A percentile compares a stretch with the other conserved stretches of the same genome.
phyloP scores from a whole-genome alignment of 1,139 yeast species.

The Candida sp. region DNA sequence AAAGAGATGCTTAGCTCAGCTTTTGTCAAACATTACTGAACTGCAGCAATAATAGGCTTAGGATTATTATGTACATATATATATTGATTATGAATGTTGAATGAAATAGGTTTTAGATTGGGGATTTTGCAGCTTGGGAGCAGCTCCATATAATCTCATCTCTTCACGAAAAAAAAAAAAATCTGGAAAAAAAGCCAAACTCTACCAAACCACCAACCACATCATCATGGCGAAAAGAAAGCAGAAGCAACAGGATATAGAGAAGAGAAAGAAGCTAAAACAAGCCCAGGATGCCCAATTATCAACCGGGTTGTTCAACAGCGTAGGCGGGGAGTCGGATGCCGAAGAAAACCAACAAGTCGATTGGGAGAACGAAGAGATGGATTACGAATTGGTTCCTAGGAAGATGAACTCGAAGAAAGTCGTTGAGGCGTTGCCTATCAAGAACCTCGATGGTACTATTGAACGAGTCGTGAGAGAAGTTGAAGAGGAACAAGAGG shows the following conservation, averaged over 20 bases:
- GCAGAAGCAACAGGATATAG: constrained; percentile 46
- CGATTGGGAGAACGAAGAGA: constrained; percentile 66
- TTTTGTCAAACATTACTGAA: constrained; percentile 69
- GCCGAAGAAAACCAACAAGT: constrained; percentile 13
- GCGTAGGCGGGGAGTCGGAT: constrained; percentile 18
- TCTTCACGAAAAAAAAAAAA: constrained; percentile 6
- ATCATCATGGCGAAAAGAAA: constrained; percentile 44
- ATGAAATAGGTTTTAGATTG: not conserved
- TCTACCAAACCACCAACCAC: not conserved
- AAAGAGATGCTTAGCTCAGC: constrained; percentile 83
- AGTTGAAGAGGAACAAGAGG: constrained; percentile 30
- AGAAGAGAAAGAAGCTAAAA: constrained; percentile 54
- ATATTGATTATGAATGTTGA: not conserved
- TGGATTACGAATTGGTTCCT: constrained; percentile 69
- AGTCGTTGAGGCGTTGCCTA: constrained; percentile 78
- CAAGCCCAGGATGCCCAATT: constrained; percentile 52
- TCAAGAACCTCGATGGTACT: constrained; percentile 72
- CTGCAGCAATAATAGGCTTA: constrained; percentile 11
- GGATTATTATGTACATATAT: not conserved
- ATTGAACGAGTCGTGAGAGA: constrained; percentile 63
- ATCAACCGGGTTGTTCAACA: constrained; percentile 44
- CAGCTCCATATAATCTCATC: constrained; percentile 1
- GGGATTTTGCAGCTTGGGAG: not conserved
- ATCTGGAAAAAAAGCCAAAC: constrained; percentile 1
- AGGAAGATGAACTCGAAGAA: constrained; percentile 45